These are phyloP conservation scores for Phaeophleospora eucalypticola DNA, from an alignment of 2,329 filamentous ascomycete genomes.

Conservation along the genomic window DNA sequence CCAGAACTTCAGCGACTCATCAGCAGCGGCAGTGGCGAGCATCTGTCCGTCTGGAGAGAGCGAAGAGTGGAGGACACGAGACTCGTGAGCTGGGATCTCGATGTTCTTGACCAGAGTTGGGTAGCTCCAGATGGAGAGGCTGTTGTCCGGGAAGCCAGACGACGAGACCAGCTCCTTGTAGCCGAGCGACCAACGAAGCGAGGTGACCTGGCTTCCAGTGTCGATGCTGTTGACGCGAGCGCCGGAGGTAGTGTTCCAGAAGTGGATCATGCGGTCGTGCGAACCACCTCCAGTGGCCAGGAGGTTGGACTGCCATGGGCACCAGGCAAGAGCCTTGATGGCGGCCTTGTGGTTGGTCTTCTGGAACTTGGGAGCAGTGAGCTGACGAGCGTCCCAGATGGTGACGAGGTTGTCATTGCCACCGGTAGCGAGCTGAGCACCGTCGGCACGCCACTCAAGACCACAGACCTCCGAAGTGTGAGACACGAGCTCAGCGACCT, in stretches of 20 bases:
- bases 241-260: conserved; percentile 99
- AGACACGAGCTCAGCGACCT: conserved; percentile 92
- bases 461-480: conserved; percentile 98
- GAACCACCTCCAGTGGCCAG: conserved; percentile 94
- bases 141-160: conserved; percentile 98
- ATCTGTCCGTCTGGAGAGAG: conserved; percentile 97
- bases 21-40: conserved; percentile 90
- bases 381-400: conserved; percentile 95
- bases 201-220: conserved; percentile 95
- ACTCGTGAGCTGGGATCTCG: conserved; percentile 97
- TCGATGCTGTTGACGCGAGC: conserved; percentile 99
- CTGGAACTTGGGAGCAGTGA: conserved; percentile 94
- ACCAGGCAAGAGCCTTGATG: conserved; percentile 97
- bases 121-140: conserved; percentile 98
- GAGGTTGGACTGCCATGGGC: conserved; percentile 96
- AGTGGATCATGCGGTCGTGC: conserved; percentile 97
- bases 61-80: conserved; percentile 91
- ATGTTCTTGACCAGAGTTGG: conserved; percentile 94
- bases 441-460: conserved; percentile 94
- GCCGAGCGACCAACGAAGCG: conserved; percentile 89
- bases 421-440: conserved; percentile 92
- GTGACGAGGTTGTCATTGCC: conserved; percentile 98
- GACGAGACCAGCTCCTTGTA: conserved; percentile 98
- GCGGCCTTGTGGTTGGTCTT: conserved; percentile 99
- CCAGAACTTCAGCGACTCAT: conserved; percentile 99